Evolutionary conservation across 2,329 filamentous ascomycete species (phyloP).

Genomic region (Neonectria punicea): DNA sequence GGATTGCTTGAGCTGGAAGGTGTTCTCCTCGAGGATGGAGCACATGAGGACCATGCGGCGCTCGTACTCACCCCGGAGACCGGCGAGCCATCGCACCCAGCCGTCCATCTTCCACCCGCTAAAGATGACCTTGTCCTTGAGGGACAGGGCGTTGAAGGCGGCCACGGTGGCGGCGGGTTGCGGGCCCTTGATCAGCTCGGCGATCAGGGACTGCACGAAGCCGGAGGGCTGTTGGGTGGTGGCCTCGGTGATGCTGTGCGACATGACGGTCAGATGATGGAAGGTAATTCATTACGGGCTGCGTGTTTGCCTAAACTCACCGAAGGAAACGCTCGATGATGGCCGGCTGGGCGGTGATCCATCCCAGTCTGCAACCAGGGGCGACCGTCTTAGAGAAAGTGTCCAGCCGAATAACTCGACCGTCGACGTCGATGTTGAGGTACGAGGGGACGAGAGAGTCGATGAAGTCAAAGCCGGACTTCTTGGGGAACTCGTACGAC

Average conservation of each 20-base stretch:
- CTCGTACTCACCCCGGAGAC: slow-evolving; percentile 85
- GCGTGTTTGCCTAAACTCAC: slow-evolving; percentile 25
- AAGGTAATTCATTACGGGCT: not conserved
- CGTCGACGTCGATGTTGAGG: slow-evolving; percentile 82
- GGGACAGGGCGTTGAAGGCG: slow-evolving; percentile 56
- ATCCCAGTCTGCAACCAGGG: slow-evolving; percentile 88
- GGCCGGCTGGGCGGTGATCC: slow-evolving; percentile 86
- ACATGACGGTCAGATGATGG: slow-evolving; percentile 17
- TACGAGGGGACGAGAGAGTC: slow-evolving; percentile 88
- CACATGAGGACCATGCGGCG: slow-evolving; percentile 86
- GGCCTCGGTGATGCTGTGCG: slow-evolving; percentile 75
- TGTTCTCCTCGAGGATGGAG: slow-evolving; percentile 74
- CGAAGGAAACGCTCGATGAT: slow-evolving; percentile 76
- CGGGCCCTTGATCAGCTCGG: slow-evolving; percentile 79
- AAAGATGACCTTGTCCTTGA: slow-evolving; percentile 60
- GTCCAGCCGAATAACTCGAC: slow-evolving; percentile 88
- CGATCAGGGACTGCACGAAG: slow-evolving; percentile 87
- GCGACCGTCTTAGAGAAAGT: slow-evolving; percentile 95
- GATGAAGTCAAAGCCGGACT: slow-evolving; percentile 78
- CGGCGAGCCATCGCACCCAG: slow-evolving; percentile 92
- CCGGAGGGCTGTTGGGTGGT: slow-evolving; percentile 87
- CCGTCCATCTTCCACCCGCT: slow-evolving; percentile 81
- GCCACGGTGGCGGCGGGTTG: slow-evolving; percentile 58
- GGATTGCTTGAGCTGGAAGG: slow-evolving; percentile 73
- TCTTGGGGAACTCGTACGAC: slow-evolving; percentile 47